phyloP scores from a whole-genome alignment of 208 protist genomes.

The Phytomonas sp. region DNA sequence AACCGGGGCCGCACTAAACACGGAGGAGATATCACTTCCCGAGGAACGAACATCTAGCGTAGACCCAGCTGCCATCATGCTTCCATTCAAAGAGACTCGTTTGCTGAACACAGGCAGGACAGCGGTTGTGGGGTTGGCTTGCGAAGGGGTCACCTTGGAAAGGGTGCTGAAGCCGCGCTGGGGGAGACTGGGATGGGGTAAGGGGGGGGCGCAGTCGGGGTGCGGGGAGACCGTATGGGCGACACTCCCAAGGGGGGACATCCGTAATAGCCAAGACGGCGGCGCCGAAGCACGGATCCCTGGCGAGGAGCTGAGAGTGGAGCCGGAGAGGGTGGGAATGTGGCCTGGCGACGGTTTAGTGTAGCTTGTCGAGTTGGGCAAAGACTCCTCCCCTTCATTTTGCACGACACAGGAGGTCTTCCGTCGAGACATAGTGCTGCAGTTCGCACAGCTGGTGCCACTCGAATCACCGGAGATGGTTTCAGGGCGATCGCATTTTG shows the following conservation, averaged over 20 bases:
- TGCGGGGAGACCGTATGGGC: neutral
- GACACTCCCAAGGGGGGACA: neutral
- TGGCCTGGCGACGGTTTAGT: neutral
- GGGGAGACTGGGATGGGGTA: neutral
- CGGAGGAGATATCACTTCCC: constrained; percentile 34
- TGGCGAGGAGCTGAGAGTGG: neutral
- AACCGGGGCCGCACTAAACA: constrained; percentile 53
- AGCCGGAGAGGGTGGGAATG: neutral
- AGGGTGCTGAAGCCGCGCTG: neutral
- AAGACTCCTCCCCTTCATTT: neutral
- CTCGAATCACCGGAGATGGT: neutral
- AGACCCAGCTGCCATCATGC: neutral
- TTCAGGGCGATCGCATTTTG: neutral
- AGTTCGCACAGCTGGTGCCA: neutral
- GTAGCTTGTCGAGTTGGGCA: neutral
- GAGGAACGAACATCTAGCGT: constrained; percentile 9
- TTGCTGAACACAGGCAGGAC: neutral
- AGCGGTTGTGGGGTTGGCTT: neutral
- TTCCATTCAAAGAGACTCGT: neutral
- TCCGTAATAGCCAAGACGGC: neutral
- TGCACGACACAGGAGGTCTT: neutral
- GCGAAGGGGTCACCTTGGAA: neutral
- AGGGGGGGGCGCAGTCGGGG: neutral
- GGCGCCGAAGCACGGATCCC: neutral
- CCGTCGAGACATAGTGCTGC: neutral